A percentile compares a stretch with the other conserved stretches of the same genome.
Evolutionary conservation across 345 rosid genomes (phyloP).

Genomic region (Eucalyptus regnans): DNA sequence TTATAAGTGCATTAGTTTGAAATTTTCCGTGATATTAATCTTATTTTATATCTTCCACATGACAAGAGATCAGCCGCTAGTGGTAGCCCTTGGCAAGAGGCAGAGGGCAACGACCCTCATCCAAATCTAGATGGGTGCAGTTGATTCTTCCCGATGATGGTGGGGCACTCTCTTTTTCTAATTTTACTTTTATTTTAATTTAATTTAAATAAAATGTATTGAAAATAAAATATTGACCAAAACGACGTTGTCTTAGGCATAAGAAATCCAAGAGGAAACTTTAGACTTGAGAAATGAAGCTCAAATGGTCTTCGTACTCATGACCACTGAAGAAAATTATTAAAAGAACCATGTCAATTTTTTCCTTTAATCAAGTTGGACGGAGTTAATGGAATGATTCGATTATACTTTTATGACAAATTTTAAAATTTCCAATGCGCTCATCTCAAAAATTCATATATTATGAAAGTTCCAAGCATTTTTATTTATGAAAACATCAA

Average conservation of each 20-base stretch:
- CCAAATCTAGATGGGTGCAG: fast-evolving
- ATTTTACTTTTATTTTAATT: fast-evolving
- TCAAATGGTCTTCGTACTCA: fast-evolving
- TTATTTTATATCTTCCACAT: fast-evolving
- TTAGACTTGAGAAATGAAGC: fast-evolving
- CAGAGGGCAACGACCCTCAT: fast-evolving
- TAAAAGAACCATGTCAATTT: fast-evolving
- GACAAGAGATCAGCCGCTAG: fast-evolving
- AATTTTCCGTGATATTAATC: fast-evolving
- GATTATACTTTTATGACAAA: fast-evolving
- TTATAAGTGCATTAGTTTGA: fast-evolving
- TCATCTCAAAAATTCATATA: not conserved
- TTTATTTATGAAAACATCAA: too few relatives aligned
- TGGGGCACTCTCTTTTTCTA: too few relatives aligned
- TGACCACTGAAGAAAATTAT: fast-evolving
- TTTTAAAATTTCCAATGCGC: not conserved
- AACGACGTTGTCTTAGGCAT: fast-evolving
- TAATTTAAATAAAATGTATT: too few relatives aligned
- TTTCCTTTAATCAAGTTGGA: fast-evolving
- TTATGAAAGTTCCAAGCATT: too few relatives aligned
- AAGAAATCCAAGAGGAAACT: too few relatives aligned
- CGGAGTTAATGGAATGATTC: fast-evolving
- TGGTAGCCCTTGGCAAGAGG: too few relatives aligned
- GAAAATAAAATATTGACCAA: fast-evolving
- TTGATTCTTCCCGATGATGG: fast-evolving